Percentiles rank a stretch among this genome's conserved stretches.
Evolutionary conservation across 2,329 filamentous ascomycete species (phyloP).

Genomic region (Boeremia exigua): DNA sequence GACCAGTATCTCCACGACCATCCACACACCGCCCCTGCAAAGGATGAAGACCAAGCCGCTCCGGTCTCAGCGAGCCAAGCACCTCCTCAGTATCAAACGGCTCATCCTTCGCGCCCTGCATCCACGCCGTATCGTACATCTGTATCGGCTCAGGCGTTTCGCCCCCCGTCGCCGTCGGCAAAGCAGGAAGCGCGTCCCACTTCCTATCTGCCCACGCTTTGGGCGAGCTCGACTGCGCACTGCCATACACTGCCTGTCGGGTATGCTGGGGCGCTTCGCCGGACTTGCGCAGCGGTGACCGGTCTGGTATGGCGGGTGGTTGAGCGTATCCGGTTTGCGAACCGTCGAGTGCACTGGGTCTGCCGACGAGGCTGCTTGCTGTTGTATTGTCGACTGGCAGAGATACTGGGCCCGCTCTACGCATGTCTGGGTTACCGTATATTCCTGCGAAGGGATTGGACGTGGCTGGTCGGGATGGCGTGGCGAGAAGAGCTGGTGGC

Average conservation of each 20-base stretch:
- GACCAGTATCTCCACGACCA: neutral
- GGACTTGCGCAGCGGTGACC: no score
- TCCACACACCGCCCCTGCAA: neutral
- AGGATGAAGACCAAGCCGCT: neutral
- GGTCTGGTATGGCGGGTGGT: neutral
- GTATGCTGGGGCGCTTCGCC: neutral
- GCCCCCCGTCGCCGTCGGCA: neutral
- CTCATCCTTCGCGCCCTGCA: neutral
- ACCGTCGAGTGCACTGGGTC: slow-evolving; percentile 2
- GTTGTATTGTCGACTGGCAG: neutral
- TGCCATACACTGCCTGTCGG: neutral
- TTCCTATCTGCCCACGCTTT: neutral
- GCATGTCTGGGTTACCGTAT: slow-evolving; percentile 1
- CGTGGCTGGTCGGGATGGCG: neutral
- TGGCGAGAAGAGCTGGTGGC: neutral
- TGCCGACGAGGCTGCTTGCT: slow-evolving; percentile 1
- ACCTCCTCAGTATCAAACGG: neutral
- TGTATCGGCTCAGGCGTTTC: neutral
- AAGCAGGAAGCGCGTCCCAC: slow-evolving; percentile 4
- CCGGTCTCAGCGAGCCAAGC: slow-evolving; percentile 1
- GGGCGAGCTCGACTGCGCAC: neutral
- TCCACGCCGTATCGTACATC: neutral
- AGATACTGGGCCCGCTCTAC: neutral
- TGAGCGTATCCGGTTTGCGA: neutral
- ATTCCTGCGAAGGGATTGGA: neutral